Percentiles rank a stretch among this genome's conserved stretches.
These are phyloP conservation scores for Podila verticillata DNA, from an alignment of 192 early-diverging fungal species.

Conservation along the genomic window DNA sequence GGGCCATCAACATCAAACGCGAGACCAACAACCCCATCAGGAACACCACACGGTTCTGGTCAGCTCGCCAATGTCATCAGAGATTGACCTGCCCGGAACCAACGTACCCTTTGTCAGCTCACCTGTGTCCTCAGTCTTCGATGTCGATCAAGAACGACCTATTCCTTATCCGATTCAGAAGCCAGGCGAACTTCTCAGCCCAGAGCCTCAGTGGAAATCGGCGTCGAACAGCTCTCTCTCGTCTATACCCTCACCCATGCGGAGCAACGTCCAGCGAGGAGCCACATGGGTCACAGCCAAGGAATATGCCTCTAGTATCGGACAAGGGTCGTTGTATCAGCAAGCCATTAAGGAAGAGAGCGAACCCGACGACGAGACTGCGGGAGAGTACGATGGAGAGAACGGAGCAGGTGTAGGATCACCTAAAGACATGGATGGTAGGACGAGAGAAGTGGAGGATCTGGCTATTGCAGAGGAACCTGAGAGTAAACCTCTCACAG, in stretches of 20 bases:
- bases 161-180: conserved; percentile 21
- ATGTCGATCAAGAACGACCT: conserved; percentile 16
- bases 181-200: conserved; percentile 5
- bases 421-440: not conserved
- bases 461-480: not conserved
- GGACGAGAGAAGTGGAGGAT: not conserved
- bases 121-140: conserved; percentile 16
- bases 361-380: conserved; percentile 14
- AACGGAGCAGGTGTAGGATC: not conserved
- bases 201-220: conserved; percentile 14
- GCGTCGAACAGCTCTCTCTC: conserved; percentile 13
- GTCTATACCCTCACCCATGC: conserved; percentile 10
- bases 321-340: conserved; percentile 7
- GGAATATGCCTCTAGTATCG: conserved; percentile 21
- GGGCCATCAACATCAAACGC: not conserved
- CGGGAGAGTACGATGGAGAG: not conserved
- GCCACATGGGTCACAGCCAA: conserved; percentile 31
- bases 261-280: conserved; percentile 12
- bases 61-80: conserved; percentile 36
- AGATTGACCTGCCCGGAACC: conserved; percentile 24
- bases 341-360: conserved; percentile 23
- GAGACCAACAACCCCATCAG: not conserved
- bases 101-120: conserved; percentile 25
- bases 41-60: conserved; percentile 28
- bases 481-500: conserved; percentile 6